Base-by-base conservation (phyloP, 129 eudicot species). In the Helianthus tuberosus region DNA sequence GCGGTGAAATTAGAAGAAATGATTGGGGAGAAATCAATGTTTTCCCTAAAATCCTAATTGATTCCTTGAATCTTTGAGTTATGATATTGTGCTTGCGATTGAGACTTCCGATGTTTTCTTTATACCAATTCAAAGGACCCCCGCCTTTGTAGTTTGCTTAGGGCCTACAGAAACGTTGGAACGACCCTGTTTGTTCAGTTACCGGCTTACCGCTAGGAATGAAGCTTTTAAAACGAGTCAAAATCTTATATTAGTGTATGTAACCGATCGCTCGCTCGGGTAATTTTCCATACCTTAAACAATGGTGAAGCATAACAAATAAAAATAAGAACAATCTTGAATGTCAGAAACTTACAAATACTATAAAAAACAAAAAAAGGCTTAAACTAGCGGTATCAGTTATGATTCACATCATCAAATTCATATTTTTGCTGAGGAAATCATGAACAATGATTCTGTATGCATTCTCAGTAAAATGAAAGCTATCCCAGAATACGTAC, bases 401-500 rank as follows among this genome's bases (percentile, higher is more conserved):
- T 43, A 43, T 6, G 14, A 38, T 8, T 68, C 68, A 76, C 80
- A 16, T 76, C 6, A 67, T 8, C 23, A 76, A 57, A 44, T 76
- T 67, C 61, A 65, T 53, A 39, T 85, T 38, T 63, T 85, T 76
- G 66, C 68, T 54, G 59, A 87, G 66, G 29, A 82, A 69, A 65
- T 85, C 76, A 14, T 53, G 75, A 48, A 77, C 87, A 0, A 87
- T 52, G 62, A 90, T 51, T 72, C 73, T 83, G 75, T 88, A 87
- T 43, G 91, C 88, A 11, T 64, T 78, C 46, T 85, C 86, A 6
- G 96, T 90, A 39, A 82, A 85, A 82, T 90, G 94, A 77, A 85
- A 90, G 79, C 94, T 86, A 71, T 90, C 96, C 96, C 91, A 90
- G 35, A 90, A 90, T 60, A 90, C 77, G 54, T 83, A 88, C 4